Conservation (phyloP, 2,329 filamentous ascomycete species). For the Cytospora piceicola region DNA sequence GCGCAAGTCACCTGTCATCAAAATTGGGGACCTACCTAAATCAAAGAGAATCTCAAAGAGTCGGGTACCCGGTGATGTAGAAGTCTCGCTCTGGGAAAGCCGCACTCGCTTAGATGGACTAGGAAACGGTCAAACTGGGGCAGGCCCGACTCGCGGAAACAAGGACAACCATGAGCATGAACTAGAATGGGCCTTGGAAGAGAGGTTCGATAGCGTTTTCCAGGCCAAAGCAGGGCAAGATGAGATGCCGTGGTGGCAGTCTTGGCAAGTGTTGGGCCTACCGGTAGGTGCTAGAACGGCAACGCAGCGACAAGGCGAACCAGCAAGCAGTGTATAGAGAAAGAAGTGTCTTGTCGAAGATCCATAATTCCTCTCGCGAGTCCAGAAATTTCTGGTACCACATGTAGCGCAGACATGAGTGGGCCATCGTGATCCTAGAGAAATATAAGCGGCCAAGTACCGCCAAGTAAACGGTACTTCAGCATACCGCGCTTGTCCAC, state of each 20-base stretch:
- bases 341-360: constrained; percentile 8
- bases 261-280: constrained; percentile 23
- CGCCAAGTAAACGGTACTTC: constrained; percentile 26
- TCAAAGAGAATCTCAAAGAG: constrained; percentile 18
- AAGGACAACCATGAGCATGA: constrained; percentile 27
- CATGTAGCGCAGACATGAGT: constrained; percentile 20
- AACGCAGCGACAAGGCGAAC: background rate
- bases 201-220: constrained; percentile 15
- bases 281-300: background rate
- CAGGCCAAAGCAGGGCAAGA: constrained; percentile 10
- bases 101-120: constrained; percentile 20
- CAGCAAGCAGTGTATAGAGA: constrained; percentile 5
- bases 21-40: constrained; percentile 16
- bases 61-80: constrained; percentile 26
- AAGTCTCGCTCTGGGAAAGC: constrained; percentile 22
- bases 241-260: constrained; percentile 21
- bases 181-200: constrained; percentile 10
- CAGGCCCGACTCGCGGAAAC: constrained; percentile 24
- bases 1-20: constrained; percentile 23
- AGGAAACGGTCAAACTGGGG: constrained; percentile 24
- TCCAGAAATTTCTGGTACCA: constrained; percentile 14
- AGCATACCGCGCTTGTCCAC: constrained; percentile 22
- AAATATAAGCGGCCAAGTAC: constrained; percentile 24
- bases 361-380: constrained; percentile 17
- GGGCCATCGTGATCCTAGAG: constrained; percentile 28